phyloP scores from a whole-genome alignment of 805 yeast genomes.

The Candida railenensis region DNA sequence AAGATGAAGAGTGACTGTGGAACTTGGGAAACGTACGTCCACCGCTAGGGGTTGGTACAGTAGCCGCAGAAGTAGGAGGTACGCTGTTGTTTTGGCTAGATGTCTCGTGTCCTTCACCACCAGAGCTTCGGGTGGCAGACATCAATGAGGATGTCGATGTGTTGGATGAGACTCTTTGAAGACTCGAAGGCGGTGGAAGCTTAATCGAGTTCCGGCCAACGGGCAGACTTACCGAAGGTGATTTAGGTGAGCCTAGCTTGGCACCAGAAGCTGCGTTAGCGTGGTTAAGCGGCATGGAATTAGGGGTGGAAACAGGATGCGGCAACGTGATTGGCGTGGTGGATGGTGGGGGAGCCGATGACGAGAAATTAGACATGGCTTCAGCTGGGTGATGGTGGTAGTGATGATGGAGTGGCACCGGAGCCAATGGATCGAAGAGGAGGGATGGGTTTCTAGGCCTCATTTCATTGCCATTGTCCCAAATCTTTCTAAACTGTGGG shows the following conservation, averaged over 20 bases:
- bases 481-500: slow-evolving; percentile 36
- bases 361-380: slow-evolving; percentile 9
- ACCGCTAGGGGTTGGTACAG: not conserved
- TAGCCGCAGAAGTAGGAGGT: not conserved
- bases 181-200: slow-evolving; percentile 21
- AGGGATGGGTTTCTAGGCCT: slow-evolving; percentile 49
- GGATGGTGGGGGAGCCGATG: slow-evolving; percentile 7
- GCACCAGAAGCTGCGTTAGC: not conserved
- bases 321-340: not conserved
- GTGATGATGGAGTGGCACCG: slow-evolving; percentile 27
- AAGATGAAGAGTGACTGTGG: slow-evolving; percentile 7
- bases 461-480: slow-evolving; percentile 20
- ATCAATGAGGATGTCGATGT: slow-evolving; percentile 6
- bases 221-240: not conserved
- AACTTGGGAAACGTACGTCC: not conserved
- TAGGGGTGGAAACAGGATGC: not conserved
- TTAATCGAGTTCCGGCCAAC: slow-evolving; percentile 10
- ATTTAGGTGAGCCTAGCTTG: not conserved
- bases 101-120: not conserved
- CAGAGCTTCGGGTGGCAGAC: not conserved
- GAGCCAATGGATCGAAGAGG: slow-evolving; percentile 50
- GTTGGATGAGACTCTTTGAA: slow-evolving; percentile 12
- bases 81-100: not conserved
- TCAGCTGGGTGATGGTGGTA: slow-evolving; percentile 4
- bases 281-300: not conserved